Evolutionary conservation across 116 monocot species (phyloP), one percentile per base, ranked within the genome.

Genomic region (Papilionanthe hybrid): DNA sequence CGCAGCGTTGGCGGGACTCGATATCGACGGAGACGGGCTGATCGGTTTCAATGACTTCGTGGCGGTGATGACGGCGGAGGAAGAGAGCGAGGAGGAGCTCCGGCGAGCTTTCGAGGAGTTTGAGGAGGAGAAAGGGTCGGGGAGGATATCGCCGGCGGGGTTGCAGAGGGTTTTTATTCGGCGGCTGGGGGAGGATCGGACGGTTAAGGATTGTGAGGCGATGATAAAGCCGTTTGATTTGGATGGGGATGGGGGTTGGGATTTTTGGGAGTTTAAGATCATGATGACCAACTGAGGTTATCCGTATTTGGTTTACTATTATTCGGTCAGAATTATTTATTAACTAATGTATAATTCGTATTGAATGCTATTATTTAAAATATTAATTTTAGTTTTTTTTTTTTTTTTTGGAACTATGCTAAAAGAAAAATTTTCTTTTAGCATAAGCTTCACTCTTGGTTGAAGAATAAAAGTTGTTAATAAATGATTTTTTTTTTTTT

Each of bases 181-280:
- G 20, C 22, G 72, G 53, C 50, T 80, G 1, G 80, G 80, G 29
- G 28, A 72, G 55, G 5, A 7, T 28, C 49, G 73, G 55, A 80
- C 55, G 5, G 29, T n/a, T 7, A 42, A 80, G 17, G 80, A 80
- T 32, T 79, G 79, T 53, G 50, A 71, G 48, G 69, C 47, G 49
- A 79, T 79, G 79, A 72, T 79, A 9, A 7, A 42, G 72, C 22
- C 42, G n/a, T 73, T 72, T 42, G 80, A 80, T 72, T 37, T 80
- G 15, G 29, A 80, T 56, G 80, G 80, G n/a, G 80, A 80, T 73
- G 80, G 80, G 9, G 80, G 22, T 9, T 55, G 72, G 47, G 53
- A 72, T 56, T 80, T 80, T 13, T 66, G 55, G 13, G 80, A 80
- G 69, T 80, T 80, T 10, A 73, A 25, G 37, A 29, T 72, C 10